A percentile compares a stretch with the other conserved stretches of the same genome.
phyloP scores from a whole-genome alignment of 495 filamentous ascomycete genomes.

The Symbiotaphrina buchneri region DNA sequence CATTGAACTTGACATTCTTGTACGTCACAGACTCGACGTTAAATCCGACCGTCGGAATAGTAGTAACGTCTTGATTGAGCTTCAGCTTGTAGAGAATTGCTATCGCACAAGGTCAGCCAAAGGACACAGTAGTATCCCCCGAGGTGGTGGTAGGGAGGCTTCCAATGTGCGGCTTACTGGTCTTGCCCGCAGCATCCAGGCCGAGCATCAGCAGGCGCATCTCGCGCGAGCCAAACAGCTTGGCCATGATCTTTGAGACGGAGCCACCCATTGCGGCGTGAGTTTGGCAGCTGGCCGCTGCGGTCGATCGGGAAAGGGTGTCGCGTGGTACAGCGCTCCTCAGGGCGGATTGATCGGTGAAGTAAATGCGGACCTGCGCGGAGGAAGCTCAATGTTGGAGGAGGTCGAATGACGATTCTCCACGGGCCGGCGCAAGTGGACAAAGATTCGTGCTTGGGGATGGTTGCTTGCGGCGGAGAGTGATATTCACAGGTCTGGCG shows the following conservation, averaged over 20 bases:
- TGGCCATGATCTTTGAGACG: constrained; percentile 79
- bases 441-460: too few species aligned
- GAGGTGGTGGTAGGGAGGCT: constrained; percentile 5
- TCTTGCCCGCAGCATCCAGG: constrained; percentile 94
- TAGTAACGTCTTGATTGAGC: constrained; percentile 91
- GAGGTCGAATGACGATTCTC: too few species aligned
- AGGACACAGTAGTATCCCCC: neutral
- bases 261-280: constrained; percentile 54
- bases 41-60: constrained; percentile 98
- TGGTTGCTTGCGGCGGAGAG: too few species aligned
- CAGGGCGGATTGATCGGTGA: too few species aligned
- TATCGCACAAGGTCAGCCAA: constrained; percentile 8
- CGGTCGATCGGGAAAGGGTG: too few species aligned
- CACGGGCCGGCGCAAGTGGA: too few species aligned
- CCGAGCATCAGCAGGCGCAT: constrained; percentile 97
- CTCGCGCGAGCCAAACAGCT: constrained; percentile 97
- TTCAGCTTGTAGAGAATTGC: constrained; percentile 99
- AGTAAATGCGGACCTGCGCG: too few species aligned
- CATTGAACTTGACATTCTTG: constrained; percentile 98
- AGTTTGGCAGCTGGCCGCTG: too few species aligned
- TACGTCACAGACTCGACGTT: constrained; percentile 99
- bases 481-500: too few species aligned
- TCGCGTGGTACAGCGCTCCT: too few species aligned
- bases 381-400: too few species aligned
- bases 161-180: constrained; percentile 31